Percentiles rank a stretch among this genome's conserved stretches.
Evolutionary conservation across 306 rosid species (phyloP).

Genomic region (Cicer judaicum): DNA sequence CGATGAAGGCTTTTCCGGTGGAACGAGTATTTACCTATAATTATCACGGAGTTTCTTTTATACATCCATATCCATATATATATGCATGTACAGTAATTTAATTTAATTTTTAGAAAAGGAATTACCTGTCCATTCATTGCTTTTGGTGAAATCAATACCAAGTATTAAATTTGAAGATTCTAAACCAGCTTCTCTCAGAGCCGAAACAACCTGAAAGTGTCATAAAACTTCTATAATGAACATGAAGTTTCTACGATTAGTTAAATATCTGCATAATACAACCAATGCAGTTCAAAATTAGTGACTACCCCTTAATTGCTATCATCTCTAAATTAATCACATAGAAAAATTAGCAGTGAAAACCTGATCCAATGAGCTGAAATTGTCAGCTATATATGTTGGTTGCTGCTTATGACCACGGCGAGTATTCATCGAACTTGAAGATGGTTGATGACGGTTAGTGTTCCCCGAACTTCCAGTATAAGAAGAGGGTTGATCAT

Average conservation of each 20-base stretch:
- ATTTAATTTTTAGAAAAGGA: constrained; percentile 39
- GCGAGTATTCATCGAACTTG: constrained; percentile 20
- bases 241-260: neutral
- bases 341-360: constrained; percentile 21
- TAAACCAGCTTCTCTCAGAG: constrained; percentile 91
- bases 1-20: constrained; percentile 85
- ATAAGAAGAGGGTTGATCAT: constrained; percentile 38
- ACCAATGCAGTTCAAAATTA: neutral
- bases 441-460: constrained; percentile 32
- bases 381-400: constrained; percentile 69
- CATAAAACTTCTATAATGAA: constrained; percentile 31
- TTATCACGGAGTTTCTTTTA: constrained; percentile 43
- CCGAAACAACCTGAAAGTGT: constrained; percentile 77
- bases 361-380: constrained; percentile 88
- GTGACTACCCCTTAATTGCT: neutral
- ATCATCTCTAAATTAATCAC: constrained; percentile 9
- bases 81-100: neutral
- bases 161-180: constrained; percentile 94
- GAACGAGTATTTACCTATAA: constrained; percentile 74
- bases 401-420: constrained; percentile 44
- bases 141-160: constrained; percentile 94
- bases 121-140: constrained; percentile 97
- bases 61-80: neutral
- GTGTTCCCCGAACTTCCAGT: constrained; percentile 42
- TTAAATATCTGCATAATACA: constrained; percentile 4